Base-by-base conservation (phyloP, 1,139 yeast species). In the Sugiyamaella grinbergsii region DNA sequence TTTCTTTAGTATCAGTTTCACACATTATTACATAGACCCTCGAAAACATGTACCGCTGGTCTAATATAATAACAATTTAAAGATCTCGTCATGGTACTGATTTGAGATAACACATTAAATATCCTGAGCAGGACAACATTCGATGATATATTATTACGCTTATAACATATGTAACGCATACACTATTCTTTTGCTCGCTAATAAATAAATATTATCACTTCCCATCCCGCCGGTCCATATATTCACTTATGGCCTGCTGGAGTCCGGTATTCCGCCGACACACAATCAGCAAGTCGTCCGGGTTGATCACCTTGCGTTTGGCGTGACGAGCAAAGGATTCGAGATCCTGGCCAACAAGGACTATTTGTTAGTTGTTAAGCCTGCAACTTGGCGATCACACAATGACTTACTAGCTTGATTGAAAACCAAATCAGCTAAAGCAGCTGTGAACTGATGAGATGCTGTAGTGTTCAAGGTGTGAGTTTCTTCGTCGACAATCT, bases 321-420 rank as follows among this genome's bases (percentile, higher is more conserved):
- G 66, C 69, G 50, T 66, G 69, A 41, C 60, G 55, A n/a, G 67
- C 62, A 54, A 64, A 64, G 31, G 58, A 50, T 47, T 64, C 67
- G 42, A 64, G 50, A 45, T 64, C 67, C 10, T 51, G 50, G 13
- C 66, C 66, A 11, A 63, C 54, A 1, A 59, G 52, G 5, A 62
- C 63, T 55, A 16, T 18, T 18, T 11, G 42, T 33, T 29, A 32
- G 22, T 19, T n/a, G n/a, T n/a, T n/a, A n/a, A n/a, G n/a, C n/a
- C n/a, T n/a, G n/a, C n/a, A n/a, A n/a, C n/a, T n/a, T n/a, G 10
- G 6, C 36, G 18, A 29, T 18, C 13, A 22, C 11, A 5, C 34
- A 24, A 24, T 4, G 19, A 50, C 61, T 11, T 54, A 63, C 67
- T 55, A 19, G 64, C 60, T 50, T 66, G 69, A 16, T 60, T 57